Conservation (phyloP, 768 basidiomycete species). For the Suillus plorans region DNA sequence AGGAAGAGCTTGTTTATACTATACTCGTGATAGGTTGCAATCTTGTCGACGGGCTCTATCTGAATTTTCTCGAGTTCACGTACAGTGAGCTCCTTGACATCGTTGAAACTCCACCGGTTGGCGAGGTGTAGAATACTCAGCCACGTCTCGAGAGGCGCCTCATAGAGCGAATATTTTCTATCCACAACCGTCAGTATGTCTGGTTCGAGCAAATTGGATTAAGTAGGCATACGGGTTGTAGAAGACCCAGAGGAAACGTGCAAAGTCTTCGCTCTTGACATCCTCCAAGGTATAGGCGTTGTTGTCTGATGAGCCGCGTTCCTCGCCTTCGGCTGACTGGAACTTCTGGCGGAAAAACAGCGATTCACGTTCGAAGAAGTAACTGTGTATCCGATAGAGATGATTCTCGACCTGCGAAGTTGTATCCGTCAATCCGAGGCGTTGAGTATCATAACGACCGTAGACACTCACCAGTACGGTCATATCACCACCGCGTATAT, state of each 20-base stretch:
- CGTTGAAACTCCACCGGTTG: constrained; percentile 40
- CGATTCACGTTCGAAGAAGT: constrained; percentile 66
- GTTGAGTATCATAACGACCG: not conserved
- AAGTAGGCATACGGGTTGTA: constrained; percentile 53
- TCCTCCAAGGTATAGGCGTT: constrained; percentile 47
- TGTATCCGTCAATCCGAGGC: constrained; percentile 3
- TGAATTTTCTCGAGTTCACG: constrained; percentile 38
- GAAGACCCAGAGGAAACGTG: constrained; percentile 59
- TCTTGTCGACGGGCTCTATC: constrained; percentile 36
- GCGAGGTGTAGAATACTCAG: constrained; percentile 39
- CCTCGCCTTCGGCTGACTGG: constrained; percentile 29
- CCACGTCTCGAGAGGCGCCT: constrained; percentile 42
- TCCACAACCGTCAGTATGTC: constrained; percentile 2
- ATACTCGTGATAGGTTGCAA: constrained; percentile 39
- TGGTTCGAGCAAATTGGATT: not conserved
- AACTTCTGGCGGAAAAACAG: constrained; percentile 42
- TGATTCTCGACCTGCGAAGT: constrained; percentile 52
- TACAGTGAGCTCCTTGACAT: constrained; percentile 38
- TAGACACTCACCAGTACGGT: constrained; percentile 48
- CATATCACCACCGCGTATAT: constrained; percentile 58
- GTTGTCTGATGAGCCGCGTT: constrained; percentile 37
- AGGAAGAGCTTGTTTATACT: constrained; percentile 34
- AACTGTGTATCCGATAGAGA: constrained; percentile 57
- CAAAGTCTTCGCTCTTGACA: constrained; percentile 47
- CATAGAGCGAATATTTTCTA: constrained; percentile 39